Evolutionary conservation across 306 rosid species (phyloP).

Genomic region (Cicer cuneatum): DNA sequence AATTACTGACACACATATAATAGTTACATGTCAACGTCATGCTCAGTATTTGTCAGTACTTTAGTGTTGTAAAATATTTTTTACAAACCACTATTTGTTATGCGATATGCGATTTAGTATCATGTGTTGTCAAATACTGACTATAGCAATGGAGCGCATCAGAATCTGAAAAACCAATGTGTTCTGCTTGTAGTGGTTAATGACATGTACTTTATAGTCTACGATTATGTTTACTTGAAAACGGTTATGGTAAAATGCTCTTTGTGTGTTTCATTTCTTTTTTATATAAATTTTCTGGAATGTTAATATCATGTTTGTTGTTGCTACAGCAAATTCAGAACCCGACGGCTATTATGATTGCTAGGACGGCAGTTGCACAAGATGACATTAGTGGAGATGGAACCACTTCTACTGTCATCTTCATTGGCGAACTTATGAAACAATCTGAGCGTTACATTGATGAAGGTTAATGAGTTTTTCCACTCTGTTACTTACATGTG

Average conservation of each 20-base stretch:
- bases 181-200: too few relatives aligned
- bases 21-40: neutral
- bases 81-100: too few relatives aligned
- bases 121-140: too few relatives aligned
- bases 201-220: neutral
- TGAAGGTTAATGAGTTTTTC: constrained; percentile 65
- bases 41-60: neutral
- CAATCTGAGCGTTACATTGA: constrained; percentile 90
- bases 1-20: too few relatives aligned
- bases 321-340: constrained; percentile 90
- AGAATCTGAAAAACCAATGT: too few relatives aligned
- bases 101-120: too few relatives aligned
- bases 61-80: too few relatives aligned
- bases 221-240: neutral
- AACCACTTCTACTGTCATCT: constrained; percentile 91
- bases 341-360: constrained; percentile 98
- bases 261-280: neutral
- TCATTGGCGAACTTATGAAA: constrained; percentile 97
- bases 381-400: constrained; percentile 97
- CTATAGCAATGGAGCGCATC: too few relatives aligned
- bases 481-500: neutral
- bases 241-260: neutral
- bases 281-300: neutral
- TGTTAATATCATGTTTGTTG: neutral
- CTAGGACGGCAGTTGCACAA: constrained; percentile 96